Base-by-base conservation (phyloP, 306 rosid species). In the Rosa chinensis region DNA sequence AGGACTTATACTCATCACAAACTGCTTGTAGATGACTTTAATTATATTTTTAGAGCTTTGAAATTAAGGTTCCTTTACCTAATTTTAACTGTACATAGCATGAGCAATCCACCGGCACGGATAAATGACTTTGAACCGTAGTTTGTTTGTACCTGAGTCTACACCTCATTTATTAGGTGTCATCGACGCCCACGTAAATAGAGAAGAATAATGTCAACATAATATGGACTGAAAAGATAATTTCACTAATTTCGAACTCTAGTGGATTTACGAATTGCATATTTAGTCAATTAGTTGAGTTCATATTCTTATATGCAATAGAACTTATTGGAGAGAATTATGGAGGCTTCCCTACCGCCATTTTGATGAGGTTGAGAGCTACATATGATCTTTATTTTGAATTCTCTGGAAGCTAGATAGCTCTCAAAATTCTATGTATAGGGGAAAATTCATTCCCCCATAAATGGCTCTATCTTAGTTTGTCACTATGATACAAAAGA, bases 401-500 rank as follows among this genome's bases (percentile, higher is more conserved):
- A n/a, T 21, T 10, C 16, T 74, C 68, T 28, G 10, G 53, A 58
- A 58, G 14, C 13, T 6, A 43, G 47, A 9, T 43, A 40, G 52
- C 66, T 63, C 73, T 32, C 28, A 72, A 64, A 44, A 4, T 72
- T 74, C 53, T 13, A 37, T 16, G 9, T 52, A 52, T 1, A 37
- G 0, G 45, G 20, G 35, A 45, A 45, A 23, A 62, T 63, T 63
- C 79, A 76, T 62, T 63, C 20, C 72, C 76, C 79, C 55, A 74
- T 6, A 6, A 13, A 63, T 66, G 45, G 25, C 12, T 39, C 49
- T 56, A 42, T 64, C 21, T 25, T 23, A 8, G 56, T 35, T 75
- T 68, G 12, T 40, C 50, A 66, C 45, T 42, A 71, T 5, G 80
- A 13, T 23, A 71, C 35, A 72, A 77, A 48, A 23, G 5, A 76